Percentiles rank a stretch among this genome's conserved stretches.
Conservation (phyloP, 2,329 filamentous ascomycete species). For the Rhynchosporium agropyri region DNA sequence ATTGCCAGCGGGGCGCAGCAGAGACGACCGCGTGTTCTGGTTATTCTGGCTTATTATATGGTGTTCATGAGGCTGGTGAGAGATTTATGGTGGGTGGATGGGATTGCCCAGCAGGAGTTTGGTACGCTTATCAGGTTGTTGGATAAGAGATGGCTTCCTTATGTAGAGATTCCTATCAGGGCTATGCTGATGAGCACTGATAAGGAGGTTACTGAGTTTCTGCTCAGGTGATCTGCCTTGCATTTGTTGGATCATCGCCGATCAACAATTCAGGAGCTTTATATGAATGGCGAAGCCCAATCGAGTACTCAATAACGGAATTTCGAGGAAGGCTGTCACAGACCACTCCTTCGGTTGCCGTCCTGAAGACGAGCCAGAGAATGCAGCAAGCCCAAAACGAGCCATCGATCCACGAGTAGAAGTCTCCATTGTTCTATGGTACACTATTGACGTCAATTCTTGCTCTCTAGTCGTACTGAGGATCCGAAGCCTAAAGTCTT, state of each 20-base stretch:
- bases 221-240: constrained; percentile 20
- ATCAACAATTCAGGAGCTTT: background rate
- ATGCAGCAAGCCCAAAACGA: background rate
- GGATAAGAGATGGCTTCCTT: constrained; percentile 22
- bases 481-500: too few species aligned
- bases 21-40: constrained; percentile 27
- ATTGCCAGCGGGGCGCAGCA: constrained; percentile 25
- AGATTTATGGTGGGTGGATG: constrained; percentile 32
- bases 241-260: background rate
- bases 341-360: too few species aligned
- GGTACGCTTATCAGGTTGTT: constrained; percentile 21
- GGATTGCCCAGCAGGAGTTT: constrained; percentile 29
- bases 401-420: background rate
- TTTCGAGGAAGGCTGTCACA: too few species aligned
- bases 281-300: too few species aligned
- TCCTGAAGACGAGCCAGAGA: background rate
- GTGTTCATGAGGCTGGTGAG: constrained; percentile 29
- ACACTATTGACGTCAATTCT: too few species aligned
- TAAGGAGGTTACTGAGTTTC: constrained; percentile 24
- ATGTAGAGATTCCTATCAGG: constrained; percentile 26
- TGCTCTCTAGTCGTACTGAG: too few species aligned
- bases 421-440: background rate
- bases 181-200: constrained; percentile 19
- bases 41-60: constrained; percentile 32
- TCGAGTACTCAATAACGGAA: too few species aligned